Evolutionary conservation across 140 eudicot genomes (phyloP).

Genomic region (Erigeron philadelphicus): DNA sequence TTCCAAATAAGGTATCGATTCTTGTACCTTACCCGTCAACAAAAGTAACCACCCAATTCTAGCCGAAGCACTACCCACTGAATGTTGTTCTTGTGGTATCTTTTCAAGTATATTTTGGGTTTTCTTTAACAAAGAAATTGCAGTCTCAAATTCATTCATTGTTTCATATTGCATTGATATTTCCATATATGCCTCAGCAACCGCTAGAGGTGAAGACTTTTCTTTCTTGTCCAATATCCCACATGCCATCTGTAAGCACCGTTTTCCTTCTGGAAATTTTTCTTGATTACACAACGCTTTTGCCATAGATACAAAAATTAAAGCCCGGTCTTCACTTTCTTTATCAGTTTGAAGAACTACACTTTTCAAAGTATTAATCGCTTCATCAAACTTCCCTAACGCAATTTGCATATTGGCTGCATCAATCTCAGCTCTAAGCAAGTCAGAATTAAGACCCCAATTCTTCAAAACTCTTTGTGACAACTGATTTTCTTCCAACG

Average conservation of each 20-base stretch:
- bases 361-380: conserved; percentile 56
- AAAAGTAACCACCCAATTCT: conserved; percentile 84
- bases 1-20: conserved; percentile 75
- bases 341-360: conserved; percentile 76
- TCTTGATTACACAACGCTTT: conserved; percentile 75
- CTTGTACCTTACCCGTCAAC: conserved; percentile 66
- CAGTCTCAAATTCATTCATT: conserved; percentile 73
- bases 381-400: conserved; percentile 70
- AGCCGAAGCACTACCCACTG: conserved; percentile 75
- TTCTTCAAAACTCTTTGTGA: conserved; percentile 71
- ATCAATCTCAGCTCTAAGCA: conserved; percentile 75
- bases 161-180: conserved; percentile 79
- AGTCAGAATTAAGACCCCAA: conserved; percentile 69
- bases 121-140: conserved; percentile 75
- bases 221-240: conserved; percentile 60
- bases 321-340: conserved; percentile 74
- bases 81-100: conserved; percentile 75
- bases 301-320: conserved; percentile 72
- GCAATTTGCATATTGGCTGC: conserved; percentile 91
- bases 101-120: conserved; percentile 66
- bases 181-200: conserved; percentile 74
- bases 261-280: conserved; percentile 60
- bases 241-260: conserved; percentile 66
- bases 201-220: conserved; percentile 41
- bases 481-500: conserved; percentile 74